These are phyloP conservation scores for Babjeviella inositovora DNA, from an alignment of 805 yeast species.

Conservation along the genomic window DNA sequence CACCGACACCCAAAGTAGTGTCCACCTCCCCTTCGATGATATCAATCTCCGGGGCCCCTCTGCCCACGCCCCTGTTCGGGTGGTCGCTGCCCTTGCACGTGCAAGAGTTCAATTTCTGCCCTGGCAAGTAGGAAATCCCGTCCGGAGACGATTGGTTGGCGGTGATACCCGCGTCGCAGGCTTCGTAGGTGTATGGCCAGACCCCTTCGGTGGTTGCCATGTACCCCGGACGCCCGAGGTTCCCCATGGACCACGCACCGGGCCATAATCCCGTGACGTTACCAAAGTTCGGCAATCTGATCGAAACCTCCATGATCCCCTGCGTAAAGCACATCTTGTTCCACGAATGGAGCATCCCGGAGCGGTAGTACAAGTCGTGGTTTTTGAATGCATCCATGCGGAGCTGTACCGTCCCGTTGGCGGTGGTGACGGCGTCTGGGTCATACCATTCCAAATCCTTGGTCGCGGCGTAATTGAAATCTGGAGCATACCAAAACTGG, in stretches of 20 bases:
- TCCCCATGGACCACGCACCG: conserved; percentile 91
- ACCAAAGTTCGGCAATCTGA: conserved; percentile 68
- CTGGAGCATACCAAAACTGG: conserved; percentile 80
- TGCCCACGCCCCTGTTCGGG: conserved; percentile 75
- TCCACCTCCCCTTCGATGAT: conserved; percentile 73
- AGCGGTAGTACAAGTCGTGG: conserved; percentile 68
- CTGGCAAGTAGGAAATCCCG: conserved; percentile 77
- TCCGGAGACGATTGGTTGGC: conserved; percentile 85
- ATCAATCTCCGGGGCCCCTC: conserved; percentile 96
- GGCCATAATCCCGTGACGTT: conserved; percentile 84
- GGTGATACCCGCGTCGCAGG: conserved; percentile 90
- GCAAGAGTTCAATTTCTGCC: conserved; percentile 65
- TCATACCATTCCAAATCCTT: conserved; percentile 88
- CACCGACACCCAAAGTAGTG: conserved; percentile 23
- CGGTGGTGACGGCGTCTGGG: conserved; percentile 78
- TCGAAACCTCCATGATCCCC: conserved; percentile 66
- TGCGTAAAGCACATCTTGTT: conserved; percentile 80
- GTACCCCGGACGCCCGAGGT: conserved; percentile 84
- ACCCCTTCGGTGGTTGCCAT: conserved; percentile 79
- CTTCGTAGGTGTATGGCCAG: conserved; percentile 85
- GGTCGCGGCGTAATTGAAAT: conserved; percentile 77
- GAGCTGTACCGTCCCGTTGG: conserved; percentile 51
- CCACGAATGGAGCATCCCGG: conserved; percentile 91
- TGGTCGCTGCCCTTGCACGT: conserved; percentile 75
- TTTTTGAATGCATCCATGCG: conserved; percentile 72